Evolutionary conservation across 352 stramenopile species (phyloP).

Genomic region (Phytophthora cajani): DNA sequence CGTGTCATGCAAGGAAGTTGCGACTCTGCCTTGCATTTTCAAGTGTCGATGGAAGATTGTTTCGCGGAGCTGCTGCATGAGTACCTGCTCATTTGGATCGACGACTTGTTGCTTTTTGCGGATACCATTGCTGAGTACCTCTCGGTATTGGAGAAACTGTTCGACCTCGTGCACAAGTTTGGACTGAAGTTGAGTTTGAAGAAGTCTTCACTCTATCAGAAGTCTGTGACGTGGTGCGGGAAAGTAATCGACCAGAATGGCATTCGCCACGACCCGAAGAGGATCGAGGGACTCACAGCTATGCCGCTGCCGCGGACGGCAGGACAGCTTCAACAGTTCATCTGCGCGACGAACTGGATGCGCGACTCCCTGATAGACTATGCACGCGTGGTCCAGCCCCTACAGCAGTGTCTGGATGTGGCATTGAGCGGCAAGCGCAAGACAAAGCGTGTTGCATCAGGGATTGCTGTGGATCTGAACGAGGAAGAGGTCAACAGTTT

Average conservation of each 20-base stretch:
- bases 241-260: constrained; percentile 8
- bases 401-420: not conserved
- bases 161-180: not conserved
- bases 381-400: not conserved
- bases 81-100: constrained; percentile 5
- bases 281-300: not conserved
- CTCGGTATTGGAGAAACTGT: not conserved
- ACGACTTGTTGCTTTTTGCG: constrained; percentile 2
- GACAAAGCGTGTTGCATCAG: constrained; percentile 5
- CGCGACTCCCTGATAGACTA: constrained; percentile 4
- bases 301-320: not conserved
- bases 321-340: constrained; percentile 6
- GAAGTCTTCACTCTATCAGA: constrained; percentile 7
- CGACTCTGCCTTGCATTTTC: constrained; percentile 8
- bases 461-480: not conserved
- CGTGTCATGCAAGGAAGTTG: constrained; percentile 12
- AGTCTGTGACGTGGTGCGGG: constrained; percentile 5
- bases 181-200: constrained; percentile 3
- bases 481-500: not conserved
- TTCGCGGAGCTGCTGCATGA: constrained; percentile 1
- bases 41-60: constrained; percentile 6
- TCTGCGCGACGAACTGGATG: constrained; percentile 11
- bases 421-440: not conserved
- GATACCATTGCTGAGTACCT: not conserved
- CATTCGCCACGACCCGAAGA: constrained; percentile 2